These are phyloP conservation scores for Megacollybia platyphylla DNA, from an alignment of 1,284 basidiomycete species.

Conservation along the genomic window DNA sequence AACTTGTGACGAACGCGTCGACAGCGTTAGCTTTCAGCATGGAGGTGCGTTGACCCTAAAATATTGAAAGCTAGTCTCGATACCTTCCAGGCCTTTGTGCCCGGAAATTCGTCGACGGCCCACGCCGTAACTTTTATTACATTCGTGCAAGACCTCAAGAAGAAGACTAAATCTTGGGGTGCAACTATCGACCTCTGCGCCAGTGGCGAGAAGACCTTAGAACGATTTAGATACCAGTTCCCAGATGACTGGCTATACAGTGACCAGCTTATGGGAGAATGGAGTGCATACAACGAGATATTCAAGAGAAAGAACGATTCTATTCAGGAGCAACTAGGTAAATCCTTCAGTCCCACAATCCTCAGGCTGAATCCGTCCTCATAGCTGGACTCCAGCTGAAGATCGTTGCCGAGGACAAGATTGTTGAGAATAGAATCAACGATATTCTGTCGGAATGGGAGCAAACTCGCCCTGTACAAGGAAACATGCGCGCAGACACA, in stretches of 20 bases:
- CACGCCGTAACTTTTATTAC: conserved; percentile 98
- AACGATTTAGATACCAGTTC: conserved; percentile 94
- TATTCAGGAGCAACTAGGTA: conserved; percentile 94
- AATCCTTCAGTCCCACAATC: conserved; percentile 9
- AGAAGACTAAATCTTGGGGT: conserved; percentile 94
- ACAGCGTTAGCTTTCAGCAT: conserved; percentile 14
- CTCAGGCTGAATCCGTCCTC: conserved; percentile 1
- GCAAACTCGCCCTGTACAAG: conserved; percentile 89
- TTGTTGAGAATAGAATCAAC: conserved; percentile 87
- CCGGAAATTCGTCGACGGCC: conserved; percentile 75
- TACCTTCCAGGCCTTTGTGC: conserved; percentile 38
- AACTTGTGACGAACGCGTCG: conserved; percentile 20
- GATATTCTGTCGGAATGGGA: conserved; percentile 93
- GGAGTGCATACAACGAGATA: conserved; percentile 98
- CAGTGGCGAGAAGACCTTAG: conserved; percentile 91
- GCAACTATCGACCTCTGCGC: conserved; percentile 93
- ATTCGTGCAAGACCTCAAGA: conserved; percentile 97
- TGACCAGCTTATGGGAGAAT: conserved; percentile 94
- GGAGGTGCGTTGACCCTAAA: conserved; percentile 14
- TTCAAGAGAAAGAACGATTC: conserved; percentile 95
- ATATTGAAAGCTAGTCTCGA: not conserved
- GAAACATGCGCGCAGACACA: conserved; percentile 87
- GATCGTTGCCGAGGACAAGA: conserved; percentile 99
- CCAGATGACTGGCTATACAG: conserved; percentile 97
- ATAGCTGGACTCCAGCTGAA: conserved; percentile 91